phyloP scores from a whole-genome alignment of 192 early-diverging fungal species.

The Coemansia aciculifera region DNA sequence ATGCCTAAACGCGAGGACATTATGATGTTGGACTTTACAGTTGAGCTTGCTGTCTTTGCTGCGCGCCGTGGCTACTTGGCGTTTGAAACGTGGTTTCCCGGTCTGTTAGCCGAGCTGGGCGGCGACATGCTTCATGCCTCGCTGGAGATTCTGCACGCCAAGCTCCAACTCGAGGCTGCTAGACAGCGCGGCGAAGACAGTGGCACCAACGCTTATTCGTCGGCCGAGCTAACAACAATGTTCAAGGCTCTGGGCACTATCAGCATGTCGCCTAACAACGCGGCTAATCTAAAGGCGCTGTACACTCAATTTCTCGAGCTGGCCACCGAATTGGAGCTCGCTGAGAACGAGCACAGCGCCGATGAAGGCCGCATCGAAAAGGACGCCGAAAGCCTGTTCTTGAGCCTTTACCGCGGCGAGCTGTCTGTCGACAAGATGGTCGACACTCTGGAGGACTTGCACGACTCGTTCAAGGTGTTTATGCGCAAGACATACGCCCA shows the following conservation, averaged over 20 bases:
- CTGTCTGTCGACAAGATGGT: slow-evolving; percentile 82
- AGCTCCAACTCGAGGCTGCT: slow-evolving; percentile 52
- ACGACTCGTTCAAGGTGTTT: slow-evolving; percentile 69
- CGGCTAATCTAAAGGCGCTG: slow-evolving; percentile 56
- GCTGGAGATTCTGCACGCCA: slow-evolving; percentile 53
- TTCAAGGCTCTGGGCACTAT: slow-evolving; percentile 43
- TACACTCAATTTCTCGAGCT: slow-evolving; percentile 54
- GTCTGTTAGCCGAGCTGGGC: slow-evolving; percentile 47
- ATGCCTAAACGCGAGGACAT: slow-evolving; percentile 54
- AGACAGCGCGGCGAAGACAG: slow-evolving; percentile 54
- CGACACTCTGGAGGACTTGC: slow-evolving; percentile 76
- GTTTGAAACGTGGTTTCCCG: slow-evolving; percentile 55
- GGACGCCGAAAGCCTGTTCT: slow-evolving; percentile 54
- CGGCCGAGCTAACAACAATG: slow-evolving; percentile 47
- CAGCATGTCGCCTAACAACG: slow-evolving; percentile 53
- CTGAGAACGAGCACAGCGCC: slow-evolving; percentile 36
- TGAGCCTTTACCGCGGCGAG: slow-evolving; percentile 56
- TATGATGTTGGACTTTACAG: slow-evolving; percentile 54
- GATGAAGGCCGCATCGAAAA: slow-evolving; percentile 53
- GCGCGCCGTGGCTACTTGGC: slow-evolving; percentile 51
- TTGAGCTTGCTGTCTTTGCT: slow-evolving; percentile 55
- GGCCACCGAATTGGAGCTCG: slow-evolving; percentile 35
- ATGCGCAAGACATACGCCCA: slow-evolving; percentile 85
- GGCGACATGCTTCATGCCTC: slow-evolving; percentile 51
- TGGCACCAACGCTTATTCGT: slow-evolving; percentile 31